Evolutionary conservation across 495 filamentous ascomycete genomes (phyloP).

Genomic region (Penicillium diatomitis): DNA sequence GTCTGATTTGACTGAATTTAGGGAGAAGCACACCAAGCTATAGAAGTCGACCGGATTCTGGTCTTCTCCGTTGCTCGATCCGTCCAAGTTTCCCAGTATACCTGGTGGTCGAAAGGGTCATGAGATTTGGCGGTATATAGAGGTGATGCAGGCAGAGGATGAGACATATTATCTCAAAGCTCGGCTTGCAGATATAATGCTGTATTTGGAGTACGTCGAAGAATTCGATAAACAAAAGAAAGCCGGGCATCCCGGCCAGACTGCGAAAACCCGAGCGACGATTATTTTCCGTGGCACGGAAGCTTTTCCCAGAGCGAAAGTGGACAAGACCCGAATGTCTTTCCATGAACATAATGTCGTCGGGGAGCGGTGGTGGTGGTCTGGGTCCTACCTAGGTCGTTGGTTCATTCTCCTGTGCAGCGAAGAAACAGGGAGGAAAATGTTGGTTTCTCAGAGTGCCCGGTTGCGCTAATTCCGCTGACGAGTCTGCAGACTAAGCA

Average conservation of each 20-base stretch:
- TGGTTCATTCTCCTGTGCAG: slow-evolving; percentile 1
- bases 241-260: not conserved
- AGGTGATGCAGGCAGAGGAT: not conserved
- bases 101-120: not conserved
- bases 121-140: slow-evolving; percentile 2
- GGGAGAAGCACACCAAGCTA: slow-evolving; percentile 4
- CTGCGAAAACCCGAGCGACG: not conserved
- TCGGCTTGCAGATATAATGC: slow-evolving; percentile 3
- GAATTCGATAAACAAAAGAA: slow-evolving; percentile 1
- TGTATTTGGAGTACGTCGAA: slow-evolving; percentile 4
- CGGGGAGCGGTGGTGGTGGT: slow-evolving; percentile 4
- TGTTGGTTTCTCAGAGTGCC: not conserved
- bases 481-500: slow-evolving; percentile 1
- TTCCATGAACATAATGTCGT: slow-evolving; percentile 2
- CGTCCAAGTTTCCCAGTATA: not conserved
- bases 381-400: slow-evolving; percentile 2
- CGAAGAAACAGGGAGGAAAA: slow-evolving; percentile 4
- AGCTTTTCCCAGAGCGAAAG: slow-evolving; percentile 1
- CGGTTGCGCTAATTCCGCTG: not conserved
- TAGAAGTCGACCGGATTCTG: slow-evolving; percentile 5
- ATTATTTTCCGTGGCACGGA: not conserved
- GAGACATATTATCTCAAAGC: slow-evolving; percentile 5
- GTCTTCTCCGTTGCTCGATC: slow-evolving; percentile 2
- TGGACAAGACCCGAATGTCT: slow-evolving; percentile 1
- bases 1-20: slow-evolving; percentile 7